Evolutionary conservation across 148 eudicot species (phyloP).

Genomic region (Spergularia marina): DNA sequence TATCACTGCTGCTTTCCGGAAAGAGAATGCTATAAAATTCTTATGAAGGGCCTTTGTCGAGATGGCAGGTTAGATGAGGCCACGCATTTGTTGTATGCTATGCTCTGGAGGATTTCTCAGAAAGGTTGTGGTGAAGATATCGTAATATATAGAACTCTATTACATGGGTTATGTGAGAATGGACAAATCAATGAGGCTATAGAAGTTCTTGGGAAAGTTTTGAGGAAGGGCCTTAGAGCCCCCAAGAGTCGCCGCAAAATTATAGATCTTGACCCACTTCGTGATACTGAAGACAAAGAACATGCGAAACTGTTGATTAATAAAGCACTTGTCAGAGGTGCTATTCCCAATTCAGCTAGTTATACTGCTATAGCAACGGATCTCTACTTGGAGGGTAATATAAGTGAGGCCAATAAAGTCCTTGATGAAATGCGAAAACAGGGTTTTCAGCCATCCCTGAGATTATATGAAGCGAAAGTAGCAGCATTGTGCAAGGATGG

Average conservation of each 20-base stretch:
- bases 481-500: constrained; percentile 48
- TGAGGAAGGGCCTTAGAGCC: constrained; percentile 74
- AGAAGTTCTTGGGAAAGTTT: constrained; percentile 62
- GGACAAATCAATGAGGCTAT: constrained; percentile 62
- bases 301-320: constrained; percentile 50
- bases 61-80: constrained; percentile 75
- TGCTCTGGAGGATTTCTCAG: constrained; percentile 85
- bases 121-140: constrained; percentile 89
- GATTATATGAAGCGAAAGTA: constrained; percentile 66
- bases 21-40: constrained; percentile 60
- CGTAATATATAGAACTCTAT: constrained; percentile 63
- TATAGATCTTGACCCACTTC: constrained; percentile 42
- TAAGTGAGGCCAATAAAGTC: constrained; percentile 54
- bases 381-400: constrained; percentile 59
- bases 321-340: constrained; percentile 66
- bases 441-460: constrained; percentile 49
- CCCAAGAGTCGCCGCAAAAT: constrained; percentile 54
- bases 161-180: constrained; percentile 63
- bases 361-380: constrained; percentile 61
- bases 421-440: constrained; percentile 53
- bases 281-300: constrained; percentile 35
- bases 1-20: constrained; percentile 61
- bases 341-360: constrained; percentile 61
- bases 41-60: constrained; percentile 79
- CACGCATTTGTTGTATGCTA: constrained; percentile 72